A percentile compares a stretch with the other conserved stretches of the same genome.
Evolutionary conservation across 1,139 yeast genomes (phyloP).

Genomic region (Meyerozyma guilliermondii): DNA sequence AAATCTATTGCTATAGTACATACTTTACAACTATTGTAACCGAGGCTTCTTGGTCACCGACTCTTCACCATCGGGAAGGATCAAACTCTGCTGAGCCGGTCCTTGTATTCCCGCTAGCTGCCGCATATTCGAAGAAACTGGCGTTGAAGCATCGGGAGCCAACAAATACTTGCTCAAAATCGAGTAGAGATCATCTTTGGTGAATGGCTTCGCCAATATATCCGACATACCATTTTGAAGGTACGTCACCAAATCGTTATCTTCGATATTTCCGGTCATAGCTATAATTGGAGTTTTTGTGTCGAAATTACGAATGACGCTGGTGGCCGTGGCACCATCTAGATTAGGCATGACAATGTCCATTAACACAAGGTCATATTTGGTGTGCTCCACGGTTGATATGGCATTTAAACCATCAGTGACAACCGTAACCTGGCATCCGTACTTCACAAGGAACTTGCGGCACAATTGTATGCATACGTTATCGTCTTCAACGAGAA

Average conservation of each 20-base stretch:
- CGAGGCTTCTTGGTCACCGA: conserved; percentile 14
- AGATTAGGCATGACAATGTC: conserved; percentile 92
- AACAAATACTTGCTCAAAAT: conserved; percentile 67
- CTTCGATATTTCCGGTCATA: conserved; percentile 87
- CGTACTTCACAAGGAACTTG: conserved; percentile 77
- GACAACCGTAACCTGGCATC: conserved; percentile 89
- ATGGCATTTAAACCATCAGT: conserved; percentile 91
- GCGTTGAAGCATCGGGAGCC: conserved; percentile 11
- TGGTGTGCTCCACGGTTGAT: conserved; percentile 66
- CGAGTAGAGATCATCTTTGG: conserved; percentile 74
- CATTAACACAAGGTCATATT: conserved; percentile 83
- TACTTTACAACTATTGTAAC: conserved; percentile 6
- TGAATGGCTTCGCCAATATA: conserved; percentile 87
- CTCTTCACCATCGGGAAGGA: conserved; percentile 8
- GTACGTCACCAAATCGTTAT: conserved; percentile 74
- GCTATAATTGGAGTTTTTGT: conserved; percentile 85
- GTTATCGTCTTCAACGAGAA: conserved; percentile 82
- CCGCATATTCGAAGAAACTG: conserved; percentile 5
- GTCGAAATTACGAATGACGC: conserved; percentile 78
- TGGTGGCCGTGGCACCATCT: conserved; percentile 92
- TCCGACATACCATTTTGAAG: conserved; percentile 89
- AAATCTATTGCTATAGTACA: conserved; percentile 1
- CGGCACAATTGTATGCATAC: conserved; percentile 76
- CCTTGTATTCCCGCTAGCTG: conserved; percentile 7
- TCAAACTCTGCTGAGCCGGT: conserved; percentile 9